These are phyloP conservation scores for Candolleomyces efflorescens DNA, from an alignment of 768 basidiomycete species.

Conservation along the genomic window DNA sequence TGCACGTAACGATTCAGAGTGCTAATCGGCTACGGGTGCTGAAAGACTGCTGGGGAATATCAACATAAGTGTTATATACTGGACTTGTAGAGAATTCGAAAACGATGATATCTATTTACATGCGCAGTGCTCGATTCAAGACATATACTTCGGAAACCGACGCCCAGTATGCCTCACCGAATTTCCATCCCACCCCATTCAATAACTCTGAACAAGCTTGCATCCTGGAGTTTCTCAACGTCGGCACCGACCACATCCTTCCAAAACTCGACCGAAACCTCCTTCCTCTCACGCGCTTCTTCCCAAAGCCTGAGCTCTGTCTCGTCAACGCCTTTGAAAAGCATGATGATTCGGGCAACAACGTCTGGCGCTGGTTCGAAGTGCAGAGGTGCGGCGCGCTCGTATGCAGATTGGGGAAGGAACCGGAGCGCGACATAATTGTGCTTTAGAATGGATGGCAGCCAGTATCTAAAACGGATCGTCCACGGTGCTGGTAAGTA, in stretches of 20 bases:
- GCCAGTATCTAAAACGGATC: conserved; percentile 33
- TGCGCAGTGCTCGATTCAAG: too few species aligned
- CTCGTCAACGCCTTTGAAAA: conserved; percentile 34
- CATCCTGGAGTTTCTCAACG: conserved; percentile 18
- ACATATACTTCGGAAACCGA: too few species aligned
- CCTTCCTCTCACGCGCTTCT: conserved; percentile 13
- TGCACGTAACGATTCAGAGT: too few species aligned
- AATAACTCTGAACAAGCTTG: conserved; percentile 31
- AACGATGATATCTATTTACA: too few species aligned
- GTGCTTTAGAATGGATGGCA: conserved; percentile 36
- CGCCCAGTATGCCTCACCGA: neutral
- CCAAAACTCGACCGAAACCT: conserved; percentile 25
- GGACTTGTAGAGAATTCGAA: too few species aligned
- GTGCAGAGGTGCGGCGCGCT: conserved; percentile 31
- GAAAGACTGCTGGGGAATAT: too few species aligned
- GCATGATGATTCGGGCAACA: conserved; percentile 43
- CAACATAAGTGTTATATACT: too few species aligned
- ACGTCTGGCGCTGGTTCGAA: conserved; percentile 38
- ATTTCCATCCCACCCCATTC: conserved; percentile 50
- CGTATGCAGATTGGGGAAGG: conserved; percentile 39
- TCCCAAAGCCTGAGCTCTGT: conserved; percentile 23
- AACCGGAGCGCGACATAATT: conserved; percentile 40
- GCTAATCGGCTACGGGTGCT: too few species aligned
- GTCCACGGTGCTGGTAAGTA: neutral
- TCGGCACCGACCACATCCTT: conserved; percentile 31